Base-by-base conservation (phyloP, 129 eudicot species). In the Solidago caesia region DNA sequence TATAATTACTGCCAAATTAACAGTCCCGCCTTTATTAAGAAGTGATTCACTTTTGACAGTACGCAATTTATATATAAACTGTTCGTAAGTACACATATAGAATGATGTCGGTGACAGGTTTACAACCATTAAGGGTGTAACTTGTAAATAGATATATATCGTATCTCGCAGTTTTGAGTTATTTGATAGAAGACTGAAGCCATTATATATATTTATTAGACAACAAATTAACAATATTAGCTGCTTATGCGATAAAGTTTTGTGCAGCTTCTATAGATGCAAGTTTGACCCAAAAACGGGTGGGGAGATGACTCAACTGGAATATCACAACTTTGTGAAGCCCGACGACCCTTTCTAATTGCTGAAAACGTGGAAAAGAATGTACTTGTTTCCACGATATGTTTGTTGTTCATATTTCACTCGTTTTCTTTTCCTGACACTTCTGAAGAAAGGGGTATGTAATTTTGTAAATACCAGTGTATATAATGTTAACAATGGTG, bases 281-380 rank as follows among this genome's bases (percentile, higher is more conserved):
- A 76, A 89, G 80, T 92, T 92, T 76, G 92, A 92, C 79, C 90
- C 98, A 16, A 85, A 61, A 49, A 72, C 79, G 10, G 94, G 89
- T 0, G 95, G 96, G 72, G 98, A 92, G 87, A 92, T 92, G 98
- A 89, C 84, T 47, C 95, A 89, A 55, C 60, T 92, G 89, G 98
- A 87, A 83, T 89, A 87, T 78, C 96, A 92, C 83, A 87, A 89
- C 84, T 87, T 89, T 64, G 83, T 83, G 41, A 86, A 87, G 78
- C 90, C 98, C 9, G 91, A 92, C 33, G 91, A 83, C 58, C 78
- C 86, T 52, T 85, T 82, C 68, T 87, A 83, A 84, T 61, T 61
- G 56, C 11, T 7, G 27, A 15, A 15, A 46, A 33, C 4, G 14
- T 48, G 7, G 67, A 58, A 60, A 39, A 62, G 12, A 14, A 26